These are phyloP conservation scores for Adansonia grandidieri DNA, from an alignment of 441 rosid genomes.

Conservation along the genomic window DNA sequence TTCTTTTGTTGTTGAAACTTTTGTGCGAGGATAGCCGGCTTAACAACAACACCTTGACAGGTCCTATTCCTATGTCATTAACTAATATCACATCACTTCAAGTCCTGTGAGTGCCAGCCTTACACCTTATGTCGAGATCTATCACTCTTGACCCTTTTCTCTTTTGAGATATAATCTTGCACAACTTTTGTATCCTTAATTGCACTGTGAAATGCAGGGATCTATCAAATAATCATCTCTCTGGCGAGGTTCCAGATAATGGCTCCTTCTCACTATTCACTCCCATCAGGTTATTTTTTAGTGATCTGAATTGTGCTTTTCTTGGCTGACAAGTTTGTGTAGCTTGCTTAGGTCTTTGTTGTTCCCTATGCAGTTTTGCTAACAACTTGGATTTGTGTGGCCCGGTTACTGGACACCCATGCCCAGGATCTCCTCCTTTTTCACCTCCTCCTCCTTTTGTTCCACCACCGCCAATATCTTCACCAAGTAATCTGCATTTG, in stretches of 20 bases:
- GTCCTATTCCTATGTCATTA: conserved; percentile 88
- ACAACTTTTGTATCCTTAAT: conserved; percentile 12
- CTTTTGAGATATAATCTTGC: conserved; percentile 8
- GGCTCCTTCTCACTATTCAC: conserved; percentile 94
- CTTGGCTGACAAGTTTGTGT: conserved; percentile 19
- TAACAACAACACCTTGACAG: conserved; percentile 84
- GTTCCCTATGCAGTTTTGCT: conserved; percentile 73
- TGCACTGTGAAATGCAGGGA: conserved; percentile 59
- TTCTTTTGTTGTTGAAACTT: conserved; percentile 39
- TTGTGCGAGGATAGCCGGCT: conserved; percentile 80
- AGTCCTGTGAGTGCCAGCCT: conserved; percentile 72
- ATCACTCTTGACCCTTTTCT: conserved; percentile 4
- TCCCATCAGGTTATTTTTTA: conserved; percentile 70
- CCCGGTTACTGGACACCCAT: conserved; percentile 86
- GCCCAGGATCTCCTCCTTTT: conserved; percentile 97
- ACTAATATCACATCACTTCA: conserved; percentile 77
- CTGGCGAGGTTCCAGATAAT: conserved; percentile 89
- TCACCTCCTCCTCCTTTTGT: conserved; percentile 96
- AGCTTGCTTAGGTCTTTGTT: conserved; percentile 22
- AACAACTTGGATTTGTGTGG: conserved; percentile 88
- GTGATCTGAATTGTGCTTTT: conserved; percentile 16
- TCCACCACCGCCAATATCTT: conserved; percentile 67
- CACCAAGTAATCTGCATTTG: conserved; percentile 53
- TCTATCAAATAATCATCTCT: conserved; percentile 85
- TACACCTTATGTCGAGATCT: conserved; percentile 14